Percentiles rank a stretch among this genome's conserved stretches.
These are phyloP conservation scores for Umbelopsis ramanniana DNA, from an alignment of 192 early-diverging fungal genomes.

Conservation along the genomic window DNA sequence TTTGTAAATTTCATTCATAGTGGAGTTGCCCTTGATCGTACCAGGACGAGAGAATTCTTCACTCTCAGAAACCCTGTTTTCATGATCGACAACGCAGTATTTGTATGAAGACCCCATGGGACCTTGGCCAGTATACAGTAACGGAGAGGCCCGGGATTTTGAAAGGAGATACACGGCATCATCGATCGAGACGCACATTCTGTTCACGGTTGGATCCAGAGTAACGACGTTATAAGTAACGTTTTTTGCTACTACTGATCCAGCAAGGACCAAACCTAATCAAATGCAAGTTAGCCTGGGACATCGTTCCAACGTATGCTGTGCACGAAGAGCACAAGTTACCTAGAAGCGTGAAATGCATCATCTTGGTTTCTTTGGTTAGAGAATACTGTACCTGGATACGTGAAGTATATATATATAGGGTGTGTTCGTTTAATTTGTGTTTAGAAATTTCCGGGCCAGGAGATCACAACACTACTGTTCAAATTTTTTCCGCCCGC, in stretches of 20 bases:
- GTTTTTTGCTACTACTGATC: neutral
- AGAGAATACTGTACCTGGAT: too few species aligned
- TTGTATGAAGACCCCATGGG: neutral
- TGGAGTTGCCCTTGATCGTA: neutral
- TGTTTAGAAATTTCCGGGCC: too few species aligned
- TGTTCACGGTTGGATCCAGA: neutral
- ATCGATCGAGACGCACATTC: slow-evolving; percentile 1
- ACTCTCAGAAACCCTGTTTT: neutral
- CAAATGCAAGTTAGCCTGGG: too few species aligned
- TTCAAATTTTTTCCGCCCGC: too few species aligned
- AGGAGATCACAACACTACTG: too few species aligned
- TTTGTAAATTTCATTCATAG: slow-evolving; percentile 7
- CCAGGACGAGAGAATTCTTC: neutral
- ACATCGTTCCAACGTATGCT: too few species aligned
- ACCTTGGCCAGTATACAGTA: neutral
- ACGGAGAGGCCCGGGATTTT: neutral
- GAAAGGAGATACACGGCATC: neutral
- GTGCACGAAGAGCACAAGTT: too few species aligned
- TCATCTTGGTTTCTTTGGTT: too few species aligned
- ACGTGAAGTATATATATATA: too few species aligned
- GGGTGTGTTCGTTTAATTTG: too few species aligned
- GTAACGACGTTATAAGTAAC: slow-evolving; percentile 7
- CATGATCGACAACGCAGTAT: neutral
- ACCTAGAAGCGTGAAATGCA: too few species aligned
- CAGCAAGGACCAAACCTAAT: too few species aligned